Evolutionary conservation across 1,139 yeast species (phyloP).

Genomic region (Taphrina deformans): DNA sequence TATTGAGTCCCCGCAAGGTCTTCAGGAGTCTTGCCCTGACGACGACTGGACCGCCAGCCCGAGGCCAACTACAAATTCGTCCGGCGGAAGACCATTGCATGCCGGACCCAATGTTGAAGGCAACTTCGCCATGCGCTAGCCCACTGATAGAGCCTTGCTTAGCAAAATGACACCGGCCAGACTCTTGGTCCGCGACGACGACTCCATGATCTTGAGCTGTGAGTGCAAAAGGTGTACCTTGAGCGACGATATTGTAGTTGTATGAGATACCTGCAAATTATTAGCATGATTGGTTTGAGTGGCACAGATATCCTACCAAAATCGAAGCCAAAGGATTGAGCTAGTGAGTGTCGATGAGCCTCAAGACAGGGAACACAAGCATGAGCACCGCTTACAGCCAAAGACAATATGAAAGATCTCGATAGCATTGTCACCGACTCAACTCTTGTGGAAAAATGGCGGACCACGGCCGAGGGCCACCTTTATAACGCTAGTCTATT

Average conservation of each 20-base stretch:
- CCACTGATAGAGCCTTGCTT: neutral
- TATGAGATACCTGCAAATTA: neutral
- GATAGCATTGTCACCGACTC: neutral
- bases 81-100: constrained; percentile 16
- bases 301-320: no score
- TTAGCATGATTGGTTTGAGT: no score
- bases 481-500: neutral
- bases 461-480: no score
- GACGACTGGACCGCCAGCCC: constrained; percentile 8
- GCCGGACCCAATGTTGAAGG: constrained; percentile 9
- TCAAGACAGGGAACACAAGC: constrained; percentile 5
- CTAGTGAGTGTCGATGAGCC: constrained; percentile 7
- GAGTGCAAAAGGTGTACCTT: neutral
- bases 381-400: neutral
- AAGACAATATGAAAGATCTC: neutral
- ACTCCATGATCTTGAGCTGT: neutral
- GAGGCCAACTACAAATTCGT: neutral
- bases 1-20: neutral
- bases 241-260: constrained; percentile 14
- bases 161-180: neutral
- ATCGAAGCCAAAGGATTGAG: neutral
- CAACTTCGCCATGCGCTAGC: neutral
- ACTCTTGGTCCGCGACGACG: neutral
- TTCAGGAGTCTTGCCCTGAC: constrained; percentile 1
- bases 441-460: no score